Conservation (phyloP, 805 yeast genomes). For the Torulaspora indica region DNA sequence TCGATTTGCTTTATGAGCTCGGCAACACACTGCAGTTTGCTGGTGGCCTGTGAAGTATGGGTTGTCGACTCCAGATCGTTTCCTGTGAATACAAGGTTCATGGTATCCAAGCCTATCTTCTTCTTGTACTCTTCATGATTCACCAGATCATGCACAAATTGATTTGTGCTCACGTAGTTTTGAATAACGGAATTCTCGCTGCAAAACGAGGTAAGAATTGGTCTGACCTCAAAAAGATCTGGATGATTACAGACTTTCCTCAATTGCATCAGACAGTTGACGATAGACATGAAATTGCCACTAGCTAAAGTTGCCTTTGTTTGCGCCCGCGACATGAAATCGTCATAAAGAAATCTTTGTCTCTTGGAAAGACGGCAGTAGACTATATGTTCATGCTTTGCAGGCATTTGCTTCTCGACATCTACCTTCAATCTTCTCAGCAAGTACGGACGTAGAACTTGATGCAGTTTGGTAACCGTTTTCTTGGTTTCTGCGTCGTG, state of each 20-base stretch:
- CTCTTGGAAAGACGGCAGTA: slow-evolving; percentile 89
- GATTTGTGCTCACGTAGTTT: slow-evolving; percentile 42
- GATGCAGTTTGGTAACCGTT: slow-evolving; percentile 86
- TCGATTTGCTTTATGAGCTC: slow-evolving; percentile 44
- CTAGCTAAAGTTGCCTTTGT: slow-evolving; percentile 90
- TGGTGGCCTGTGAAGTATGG: slow-evolving; percentile 43
- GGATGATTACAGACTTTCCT: slow-evolving; percentile 97
- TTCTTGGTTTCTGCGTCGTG: slow-evolving; percentile 73
- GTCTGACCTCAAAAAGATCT: slow-evolving; percentile 92
- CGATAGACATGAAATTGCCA: slow-evolving; percentile 90
- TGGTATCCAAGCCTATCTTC: slow-evolving; percentile 46
- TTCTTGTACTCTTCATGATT: slow-evolving; percentile 3
- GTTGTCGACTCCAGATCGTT: slow-evolving; percentile 43
- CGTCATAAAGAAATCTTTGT: slow-evolving; percentile 88
- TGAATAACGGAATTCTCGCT: slow-evolving; percentile 59
- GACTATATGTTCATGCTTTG: slow-evolving; percentile 89
- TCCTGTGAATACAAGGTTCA: slow-evolving; percentile 56
- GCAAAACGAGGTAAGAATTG: slow-evolving; percentile 85
- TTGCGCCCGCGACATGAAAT: slow-evolving; percentile 94
- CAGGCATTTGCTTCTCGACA: slow-evolving; percentile 99
- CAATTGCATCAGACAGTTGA: slow-evolving; percentile 95
- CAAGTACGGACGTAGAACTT: slow-evolving; percentile 87
- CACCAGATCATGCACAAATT: slow-evolving; percentile 36
- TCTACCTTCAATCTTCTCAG: slow-evolving; percentile 89
- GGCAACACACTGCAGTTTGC: slow-evolving; percentile 44